Conservation (phyloP, 116 monocot species). For the Trichopus zeylanicus region DNA sequence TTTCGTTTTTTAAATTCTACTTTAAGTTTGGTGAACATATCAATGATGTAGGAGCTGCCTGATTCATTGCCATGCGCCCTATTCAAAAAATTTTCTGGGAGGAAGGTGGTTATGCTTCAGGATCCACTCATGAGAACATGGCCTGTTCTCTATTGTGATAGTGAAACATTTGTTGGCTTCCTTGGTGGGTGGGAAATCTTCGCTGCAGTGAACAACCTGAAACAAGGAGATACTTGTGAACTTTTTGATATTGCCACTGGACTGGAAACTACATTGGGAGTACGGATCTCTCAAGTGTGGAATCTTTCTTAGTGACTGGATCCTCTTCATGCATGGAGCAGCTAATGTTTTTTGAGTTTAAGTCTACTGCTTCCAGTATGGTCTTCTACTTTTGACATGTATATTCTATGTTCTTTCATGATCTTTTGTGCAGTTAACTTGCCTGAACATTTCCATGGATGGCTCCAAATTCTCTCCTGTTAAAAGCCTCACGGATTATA, state of each 20-base stretch:
- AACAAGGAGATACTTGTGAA: slow-evolving; percentile 21
- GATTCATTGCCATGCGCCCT: slow-evolving; percentile 4
- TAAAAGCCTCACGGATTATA: too few relatives aligned
- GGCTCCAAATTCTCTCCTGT: too few relatives aligned
- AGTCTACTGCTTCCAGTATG: too few relatives aligned
- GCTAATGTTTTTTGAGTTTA: too few relatives aligned
- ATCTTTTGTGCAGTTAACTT: not conserved
- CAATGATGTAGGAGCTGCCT: slow-evolving; percentile 21
- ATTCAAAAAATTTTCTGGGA: slow-evolving; percentile 1
- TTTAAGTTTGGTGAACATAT: not conserved
- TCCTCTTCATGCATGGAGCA: not conserved
- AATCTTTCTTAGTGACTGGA: not conserved
- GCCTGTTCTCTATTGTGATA: slow-evolving; percentile 32
- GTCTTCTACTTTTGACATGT: not conserved
- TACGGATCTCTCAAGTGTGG: slow-evolving; percentile 1
- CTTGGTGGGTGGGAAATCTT: slow-evolving; percentile 30
- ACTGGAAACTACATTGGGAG: slow-evolving; percentile 4
- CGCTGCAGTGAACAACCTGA: slow-evolving; percentile 12
- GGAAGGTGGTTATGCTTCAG: slow-evolving; percentile 25
- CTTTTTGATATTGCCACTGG: not conserved
- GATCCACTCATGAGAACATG: slow-evolving; percentile 21
- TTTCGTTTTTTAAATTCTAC: too few relatives aligned
- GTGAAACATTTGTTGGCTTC: slow-evolving; percentile 19
- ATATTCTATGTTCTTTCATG: not conserved
- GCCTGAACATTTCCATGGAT: too few relatives aligned